Evolutionary conservation across 257 asterid genomes (phyloP).

Genomic region (Anisodus tanguticus): DNA sequence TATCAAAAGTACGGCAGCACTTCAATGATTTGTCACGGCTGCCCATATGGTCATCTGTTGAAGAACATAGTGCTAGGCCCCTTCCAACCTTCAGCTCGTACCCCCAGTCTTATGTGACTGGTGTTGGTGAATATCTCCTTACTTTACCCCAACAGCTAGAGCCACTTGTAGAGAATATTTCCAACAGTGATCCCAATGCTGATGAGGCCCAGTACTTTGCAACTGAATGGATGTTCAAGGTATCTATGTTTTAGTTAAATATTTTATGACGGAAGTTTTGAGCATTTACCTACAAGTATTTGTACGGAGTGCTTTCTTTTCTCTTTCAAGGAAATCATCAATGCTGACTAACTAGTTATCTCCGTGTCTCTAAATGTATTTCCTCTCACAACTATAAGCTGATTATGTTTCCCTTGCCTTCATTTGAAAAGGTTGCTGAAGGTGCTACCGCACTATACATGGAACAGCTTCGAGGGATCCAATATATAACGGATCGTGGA

Average conservation of each 20-base stretch:
- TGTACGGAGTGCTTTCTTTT: not conserved
- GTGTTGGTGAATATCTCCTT: constrained; percentile 96
- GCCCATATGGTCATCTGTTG: constrained; percentile 90
- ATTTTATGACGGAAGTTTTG: not conserved
- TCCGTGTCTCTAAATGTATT: not conserved
- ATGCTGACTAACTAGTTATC: not conserved
- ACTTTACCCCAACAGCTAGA: constrained; percentile 96
- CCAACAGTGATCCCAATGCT: constrained; percentile 74
- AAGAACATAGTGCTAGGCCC: constrained; percentile 69
- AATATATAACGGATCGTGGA: constrained; percentile 84
- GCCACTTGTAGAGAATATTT: constrained; percentile 93
- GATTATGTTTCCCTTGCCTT: not conserved
- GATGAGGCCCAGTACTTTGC: constrained; percentile 97
- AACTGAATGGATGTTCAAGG: constrained; percentile 99
- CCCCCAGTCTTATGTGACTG: constrained; percentile 90
- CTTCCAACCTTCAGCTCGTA: constrained; percentile 91
- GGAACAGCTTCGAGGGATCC: constrained; percentile 92
- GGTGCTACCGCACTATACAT: constrained; percentile 87
- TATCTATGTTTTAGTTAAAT: constrained; percentile 36
- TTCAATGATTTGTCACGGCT: constrained; percentile 71
- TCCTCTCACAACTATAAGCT: not conserved
- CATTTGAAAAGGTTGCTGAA: constrained; percentile 73
- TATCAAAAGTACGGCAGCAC: constrained; percentile 84
- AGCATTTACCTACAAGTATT: constrained; percentile 6
- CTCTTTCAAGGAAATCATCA: not conserved